These are phyloP conservation scores for Peronosclerospora sorghi DNA, from an alignment of 352 stramenopile genomes.

Conservation along the genomic window DNA sequence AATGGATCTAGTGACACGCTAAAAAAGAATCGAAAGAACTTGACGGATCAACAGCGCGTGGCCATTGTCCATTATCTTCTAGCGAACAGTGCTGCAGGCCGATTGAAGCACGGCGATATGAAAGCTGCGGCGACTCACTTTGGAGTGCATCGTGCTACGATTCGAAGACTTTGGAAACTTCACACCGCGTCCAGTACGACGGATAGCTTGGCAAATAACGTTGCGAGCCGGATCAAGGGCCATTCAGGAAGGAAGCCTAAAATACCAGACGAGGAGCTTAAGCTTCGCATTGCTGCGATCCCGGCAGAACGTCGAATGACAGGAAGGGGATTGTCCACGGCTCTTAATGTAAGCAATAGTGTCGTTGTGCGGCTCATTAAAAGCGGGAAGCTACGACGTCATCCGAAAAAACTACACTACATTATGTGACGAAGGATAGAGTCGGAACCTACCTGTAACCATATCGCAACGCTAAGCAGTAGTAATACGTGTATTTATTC, in stretches of 20 bases:
- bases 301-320: constrained; percentile 22
- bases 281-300: constrained; percentile 18
- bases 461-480: too few relatives aligned
- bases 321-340: constrained; percentile 18
- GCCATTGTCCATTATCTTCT: constrained; percentile 25
- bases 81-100: constrained; percentile 22
- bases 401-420: constrained; percentile 29
- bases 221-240: constrained; percentile 23
- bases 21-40: constrained; percentile 19
- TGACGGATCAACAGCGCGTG: constrained; percentile 21
- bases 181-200: constrained; percentile 10
- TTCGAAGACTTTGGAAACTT: constrained; percentile 24
- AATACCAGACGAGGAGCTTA: constrained; percentile 23
- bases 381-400: constrained; percentile 21
- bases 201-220: constrained; percentile 15
- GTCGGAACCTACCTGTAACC: too few relatives aligned
- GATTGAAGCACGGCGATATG: constrained; percentile 26
- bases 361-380: constrained; percentile 26
- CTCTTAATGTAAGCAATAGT: constrained; percentile 24
- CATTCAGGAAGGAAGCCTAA: constrained; percentile 25
- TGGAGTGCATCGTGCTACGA: constrained; percentile 22
- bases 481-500: too few relatives aligned
- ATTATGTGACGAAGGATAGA: too few relatives aligned
- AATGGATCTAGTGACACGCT: constrained; percentile 2
- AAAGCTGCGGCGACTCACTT: constrained; percentile 23